phyloP scores from a whole-genome alignment of 2,329 filamentous ascomycete species.

The Ophiostoma angusticollis region DNA sequence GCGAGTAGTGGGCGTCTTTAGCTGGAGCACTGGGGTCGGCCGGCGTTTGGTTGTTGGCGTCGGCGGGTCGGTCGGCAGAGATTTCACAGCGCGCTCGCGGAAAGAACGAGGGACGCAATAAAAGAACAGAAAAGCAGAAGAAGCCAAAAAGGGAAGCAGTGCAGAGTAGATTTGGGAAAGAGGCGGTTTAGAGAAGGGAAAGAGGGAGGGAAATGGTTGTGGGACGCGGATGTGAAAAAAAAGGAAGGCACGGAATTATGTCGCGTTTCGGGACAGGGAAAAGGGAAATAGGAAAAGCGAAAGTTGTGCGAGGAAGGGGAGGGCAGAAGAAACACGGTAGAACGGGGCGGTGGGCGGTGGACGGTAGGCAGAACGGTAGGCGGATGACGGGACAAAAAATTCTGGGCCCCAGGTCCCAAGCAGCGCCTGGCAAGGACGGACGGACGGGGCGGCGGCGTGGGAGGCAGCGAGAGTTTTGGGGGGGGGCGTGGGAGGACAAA shows the following conservation, averaged over 20 bases:
- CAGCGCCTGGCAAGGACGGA: conserved; percentile 6
- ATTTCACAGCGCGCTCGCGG: conserved; percentile 2
- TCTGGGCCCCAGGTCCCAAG: conserved; percentile 4
- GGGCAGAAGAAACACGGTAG: conserved; percentile 3
- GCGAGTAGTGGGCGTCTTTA: too few relatives aligned
- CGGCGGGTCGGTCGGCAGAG: conserved; percentile 6
- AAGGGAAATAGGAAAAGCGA: neutral
- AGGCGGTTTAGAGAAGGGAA: too few relatives aligned
- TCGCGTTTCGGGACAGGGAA: conserved; percentile 3
- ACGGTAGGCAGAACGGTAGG: conserved; percentile 12
- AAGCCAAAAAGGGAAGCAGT: neutral
- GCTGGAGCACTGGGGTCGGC: neutral
- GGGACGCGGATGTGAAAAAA: neutral
- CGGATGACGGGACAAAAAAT: conserved; percentile 14
- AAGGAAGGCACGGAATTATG: neutral
- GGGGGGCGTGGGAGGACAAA: conserved; percentile 3
- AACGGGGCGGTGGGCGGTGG: conserved; percentile 10
- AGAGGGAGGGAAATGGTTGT: neutral
- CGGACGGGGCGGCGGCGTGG: conserved; percentile 11
- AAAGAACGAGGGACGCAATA: too few relatives aligned
- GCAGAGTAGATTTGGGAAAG: too few relatives aligned
- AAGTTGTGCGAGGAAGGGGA: conserved; percentile 1
- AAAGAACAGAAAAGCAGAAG: neutral
- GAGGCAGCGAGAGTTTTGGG: neutral
- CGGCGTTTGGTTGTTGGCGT: neutral